These are phyloP conservation scores for Calamus simplicifolius DNA, from an alignment of 176 grass and related monocot species.

Conservation along the genomic window DNA sequence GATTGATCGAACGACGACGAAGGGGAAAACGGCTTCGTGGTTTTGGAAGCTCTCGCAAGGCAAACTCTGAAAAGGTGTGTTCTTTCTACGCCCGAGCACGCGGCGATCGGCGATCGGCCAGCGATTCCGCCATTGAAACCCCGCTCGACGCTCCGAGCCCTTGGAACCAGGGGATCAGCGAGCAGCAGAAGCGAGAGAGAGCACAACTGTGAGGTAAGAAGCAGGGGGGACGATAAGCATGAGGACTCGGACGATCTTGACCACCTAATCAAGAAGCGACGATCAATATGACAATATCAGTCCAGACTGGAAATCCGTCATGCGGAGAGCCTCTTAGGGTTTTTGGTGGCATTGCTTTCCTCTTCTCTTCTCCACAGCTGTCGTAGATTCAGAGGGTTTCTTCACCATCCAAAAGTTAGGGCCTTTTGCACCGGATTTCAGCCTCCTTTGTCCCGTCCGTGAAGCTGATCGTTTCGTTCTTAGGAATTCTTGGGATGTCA, in stretches of 20 bases:
- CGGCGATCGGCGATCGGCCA: not conserved
- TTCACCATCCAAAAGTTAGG: no score
- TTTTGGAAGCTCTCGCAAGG: no score
- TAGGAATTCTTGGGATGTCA: no score
- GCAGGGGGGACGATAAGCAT: not conserved
- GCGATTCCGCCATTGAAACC: not conserved
- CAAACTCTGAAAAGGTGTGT: not conserved
- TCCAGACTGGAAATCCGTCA: not conserved
- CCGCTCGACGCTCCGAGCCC: not conserved
- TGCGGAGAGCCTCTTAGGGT: slow-evolving; percentile 1
- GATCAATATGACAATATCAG: not conserved
- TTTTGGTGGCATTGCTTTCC: no score
- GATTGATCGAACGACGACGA: no score
- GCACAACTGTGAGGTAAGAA: not conserved
- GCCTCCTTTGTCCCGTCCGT: no score
- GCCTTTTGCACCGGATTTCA: no score
- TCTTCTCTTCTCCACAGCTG: no score
- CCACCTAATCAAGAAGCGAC: not conserved
- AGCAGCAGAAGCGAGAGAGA: no score
- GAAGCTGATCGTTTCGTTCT: no score
- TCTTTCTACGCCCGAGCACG: not conserved
- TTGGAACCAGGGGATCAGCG: not conserved
- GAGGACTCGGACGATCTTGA: not conserved
- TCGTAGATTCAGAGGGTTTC: no score
- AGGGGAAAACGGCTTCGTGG: no score